Evolutionary conservation across 192 early-diverging fungal genomes (phyloP), one percentile per base, ranked within the genome.

Genomic region (Podila clonocystis): DNA sequence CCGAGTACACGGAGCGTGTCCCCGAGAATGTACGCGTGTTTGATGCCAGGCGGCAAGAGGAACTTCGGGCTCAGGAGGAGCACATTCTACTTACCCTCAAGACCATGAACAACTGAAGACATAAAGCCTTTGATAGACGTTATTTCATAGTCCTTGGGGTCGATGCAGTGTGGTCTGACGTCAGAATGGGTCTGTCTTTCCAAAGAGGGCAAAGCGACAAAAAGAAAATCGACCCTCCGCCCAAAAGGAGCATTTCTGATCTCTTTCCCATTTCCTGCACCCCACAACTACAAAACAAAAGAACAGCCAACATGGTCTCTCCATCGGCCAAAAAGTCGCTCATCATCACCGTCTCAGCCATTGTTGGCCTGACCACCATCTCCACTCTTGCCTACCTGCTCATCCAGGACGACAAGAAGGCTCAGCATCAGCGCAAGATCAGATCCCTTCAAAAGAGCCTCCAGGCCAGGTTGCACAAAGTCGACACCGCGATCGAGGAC

Each of bases 371-470:
- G 41, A 69, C 71, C 52, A 73, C 77, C 57, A 26, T 80, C 58
- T 68, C 70, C 0, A 60, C 77, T 15, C 36, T 80, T 2, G 77
- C 77, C 38, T 73, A 80, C 62, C 34, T 72, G 0, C 77, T 80
- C 17, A 80, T 80, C 58, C 77, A 80, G 49, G 77, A 80, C 70
- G 77, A 80, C 52, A 69, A 68, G 26, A 65, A 55, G n/a, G 71
- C 70, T 36, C 72, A 80, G 45, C 77, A 80, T 57, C 77, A 49
- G 9, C 70, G 77, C 33, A 38, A 50, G 17, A 28, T 80, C 62
- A 59, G 67, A 3, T 19, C 71, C 5, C 61, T 50, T 38, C 77
- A 80, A 65, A 80, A 73, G 67, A 9, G 26, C 9, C 70, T 80
- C 33, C 20, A 9, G 19, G 33, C 63, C 24, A 65, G 67, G 17